A percentile compares a stretch with the other conserved stretches of the same genome.
Evolutionary conservation across 768 basidiomycete species (phyloP).

Genomic region (Suillus clintonianus): DNA sequence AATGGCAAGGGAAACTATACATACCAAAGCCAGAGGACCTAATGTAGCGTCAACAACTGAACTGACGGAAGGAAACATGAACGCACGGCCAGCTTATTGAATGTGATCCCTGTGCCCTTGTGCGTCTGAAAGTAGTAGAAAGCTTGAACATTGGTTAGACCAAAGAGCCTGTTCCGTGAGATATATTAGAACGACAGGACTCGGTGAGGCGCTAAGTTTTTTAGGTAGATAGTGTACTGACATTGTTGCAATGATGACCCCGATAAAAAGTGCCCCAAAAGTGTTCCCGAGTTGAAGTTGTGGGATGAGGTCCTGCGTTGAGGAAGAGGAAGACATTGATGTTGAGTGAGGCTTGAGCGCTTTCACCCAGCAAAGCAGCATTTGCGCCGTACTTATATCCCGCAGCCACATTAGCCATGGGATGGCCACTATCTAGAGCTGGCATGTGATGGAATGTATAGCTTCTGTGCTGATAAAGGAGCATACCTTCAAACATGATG

Average conservation of each 20-base stretch:
- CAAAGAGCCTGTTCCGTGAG: not conserved
- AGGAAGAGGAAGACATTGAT: not conserved
- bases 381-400: not conserved
- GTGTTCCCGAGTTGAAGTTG: not conserved
- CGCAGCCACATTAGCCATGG: not conserved
- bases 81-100: not conserved
- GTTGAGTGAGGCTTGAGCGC: not conserved
- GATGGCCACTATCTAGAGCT: not conserved
- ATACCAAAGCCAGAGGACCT: not conserved
- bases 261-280: not conserved
- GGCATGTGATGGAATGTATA: not conserved
- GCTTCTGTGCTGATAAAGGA: not conserved
- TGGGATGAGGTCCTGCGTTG: not conserved
- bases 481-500: not conserved
- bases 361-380: not conserved
- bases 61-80: not conserved
- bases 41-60: not conserved
- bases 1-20: not conserved
- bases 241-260: not conserved
- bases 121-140: conserved; percentile 1
- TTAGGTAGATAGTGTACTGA: not conserved
- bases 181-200: too few species aligned
- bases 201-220: too few species aligned
- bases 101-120: not conserved
- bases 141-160: not conserved